Percentiles rank a stretch among this genome's conserved stretches.
Evolutionary conservation across 164 flowering plant species (phyloP).

Genomic region (Houttuynia cordata): DNA sequence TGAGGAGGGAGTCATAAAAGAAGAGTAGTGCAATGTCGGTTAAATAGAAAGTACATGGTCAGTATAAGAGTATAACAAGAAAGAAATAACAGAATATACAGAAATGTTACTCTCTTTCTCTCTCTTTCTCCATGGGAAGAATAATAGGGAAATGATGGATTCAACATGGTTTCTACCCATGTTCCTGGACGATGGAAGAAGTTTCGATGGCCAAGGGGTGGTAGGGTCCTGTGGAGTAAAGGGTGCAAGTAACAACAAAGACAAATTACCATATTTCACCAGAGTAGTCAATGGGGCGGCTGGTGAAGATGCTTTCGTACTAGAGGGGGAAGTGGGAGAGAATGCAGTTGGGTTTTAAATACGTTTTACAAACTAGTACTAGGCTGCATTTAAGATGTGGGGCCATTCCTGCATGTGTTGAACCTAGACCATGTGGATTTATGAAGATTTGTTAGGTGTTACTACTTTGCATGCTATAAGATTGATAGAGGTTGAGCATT

Average conservation of each 20-base stretch:
- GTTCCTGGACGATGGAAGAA: not conserved
- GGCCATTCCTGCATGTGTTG: not conserved
- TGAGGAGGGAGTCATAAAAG: not conserved
- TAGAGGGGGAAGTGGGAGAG: not conserved
- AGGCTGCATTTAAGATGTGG: not conserved
- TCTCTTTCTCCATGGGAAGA: not conserved
- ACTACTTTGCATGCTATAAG: too few relatives aligned
- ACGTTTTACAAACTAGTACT: not conserved
- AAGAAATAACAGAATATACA: too few relatives aligned
- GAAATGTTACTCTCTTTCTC: too few relatives aligned
- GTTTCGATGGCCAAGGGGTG: not conserved
- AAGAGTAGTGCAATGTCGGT: not conserved
- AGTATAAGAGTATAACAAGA: not conserved
- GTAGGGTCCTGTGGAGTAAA: not conserved
- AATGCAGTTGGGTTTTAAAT: not conserved
- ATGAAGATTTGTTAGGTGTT: too few relatives aligned
- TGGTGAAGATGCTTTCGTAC: not conserved
- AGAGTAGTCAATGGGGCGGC: too few relatives aligned
- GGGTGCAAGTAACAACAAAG: not conserved
- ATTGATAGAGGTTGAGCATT: too few relatives aligned
- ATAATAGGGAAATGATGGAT: not conserved
- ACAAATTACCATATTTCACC: too few relatives aligned
- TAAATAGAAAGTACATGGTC: not conserved
- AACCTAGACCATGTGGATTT: too few relatives aligned
- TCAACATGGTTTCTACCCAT: not conserved